phyloP scores from a whole-genome alignment of 495 filamentous ascomycete species.

The Tuber umbilicatum region DNA sequence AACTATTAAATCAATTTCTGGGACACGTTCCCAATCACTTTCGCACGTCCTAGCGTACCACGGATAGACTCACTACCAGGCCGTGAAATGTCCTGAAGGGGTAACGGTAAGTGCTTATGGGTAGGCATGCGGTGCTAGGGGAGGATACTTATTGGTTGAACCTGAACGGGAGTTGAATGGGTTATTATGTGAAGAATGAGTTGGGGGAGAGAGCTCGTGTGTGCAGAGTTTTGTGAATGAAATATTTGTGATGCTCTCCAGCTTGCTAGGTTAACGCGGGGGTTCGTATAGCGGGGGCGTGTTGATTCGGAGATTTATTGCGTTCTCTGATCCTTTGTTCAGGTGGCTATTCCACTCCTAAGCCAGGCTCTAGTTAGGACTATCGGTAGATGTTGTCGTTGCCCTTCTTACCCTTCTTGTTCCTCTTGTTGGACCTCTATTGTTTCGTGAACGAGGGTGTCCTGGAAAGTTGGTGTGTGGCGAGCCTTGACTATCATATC shows the following conservation, averaged over 20 bases:
- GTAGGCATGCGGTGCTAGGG: background rate
- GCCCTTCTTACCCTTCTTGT: background rate
- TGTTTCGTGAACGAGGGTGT: background rate
- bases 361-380: background rate
- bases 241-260: too few relatives aligned
- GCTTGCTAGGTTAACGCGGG: too few relatives aligned
- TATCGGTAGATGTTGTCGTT: background rate
- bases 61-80: background rate
- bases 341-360: background rate
- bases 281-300: too few relatives aligned
- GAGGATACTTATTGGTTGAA: background rate
- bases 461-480: background rate
- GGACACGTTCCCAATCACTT: background rate
- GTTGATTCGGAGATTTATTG: background rate
- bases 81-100: background rate
- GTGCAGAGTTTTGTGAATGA: too few relatives aligned
- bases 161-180: background rate
- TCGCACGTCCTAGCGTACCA: background rate
- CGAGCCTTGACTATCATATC: too few relatives aligned
- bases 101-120: background rate
- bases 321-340: background rate
- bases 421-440: background rate
- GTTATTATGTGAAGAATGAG: background rate
- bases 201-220: too few relatives aligned
- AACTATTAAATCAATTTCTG: background rate